Percentiles rank a stretch among this genome's conserved stretches.
Evolutionary conservation across 768 basidiomycete species (phyloP).

Genomic region (Collybia sp.): DNA sequence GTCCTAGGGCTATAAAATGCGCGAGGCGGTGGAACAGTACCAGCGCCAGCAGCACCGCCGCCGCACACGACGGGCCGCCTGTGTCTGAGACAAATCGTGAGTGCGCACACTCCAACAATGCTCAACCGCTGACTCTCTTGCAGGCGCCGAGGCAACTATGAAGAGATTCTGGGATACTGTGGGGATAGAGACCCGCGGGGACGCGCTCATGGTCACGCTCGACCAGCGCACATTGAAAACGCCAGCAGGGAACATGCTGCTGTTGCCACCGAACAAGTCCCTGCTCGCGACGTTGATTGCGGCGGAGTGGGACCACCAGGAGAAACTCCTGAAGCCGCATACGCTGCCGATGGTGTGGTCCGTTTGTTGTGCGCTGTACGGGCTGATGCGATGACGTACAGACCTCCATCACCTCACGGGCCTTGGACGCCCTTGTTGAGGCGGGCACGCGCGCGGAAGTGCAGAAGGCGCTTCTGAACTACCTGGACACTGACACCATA

Average conservation of each 20-base stretch:
- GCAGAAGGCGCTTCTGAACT: slow-evolving; percentile 65
- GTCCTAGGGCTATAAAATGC: too few relatives aligned
- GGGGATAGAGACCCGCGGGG: slow-evolving; percentile 56
- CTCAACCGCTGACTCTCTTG: slow-evolving; percentile 1
- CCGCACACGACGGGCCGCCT: slow-evolving; percentile 35
- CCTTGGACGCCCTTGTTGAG: slow-evolving; percentile 74
- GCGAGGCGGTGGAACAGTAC: too few relatives aligned
- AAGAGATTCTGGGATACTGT: slow-evolving; percentile 95
- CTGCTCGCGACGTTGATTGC: slow-evolving; percentile 84
- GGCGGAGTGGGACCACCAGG: slow-evolving; percentile 96
- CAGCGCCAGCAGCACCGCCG: too few relatives aligned
- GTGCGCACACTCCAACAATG: slow-evolving; percentile 10
- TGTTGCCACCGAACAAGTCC: slow-evolving; percentile 64
- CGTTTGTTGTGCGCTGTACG: too few relatives aligned
- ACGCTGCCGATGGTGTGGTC: slow-evolving; percentile 79
- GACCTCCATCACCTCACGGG: slow-evolving; percentile 91
- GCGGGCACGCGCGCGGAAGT: slow-evolving; percentile 55
- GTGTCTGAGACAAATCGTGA: slow-evolving; percentile 65
- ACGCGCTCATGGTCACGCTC: slow-evolving; percentile 60
- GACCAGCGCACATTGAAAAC: slow-evolving; percentile 87
- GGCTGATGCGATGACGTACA: slow-evolving; percentile 22
- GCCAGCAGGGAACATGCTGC: slow-evolving; percentile 71
- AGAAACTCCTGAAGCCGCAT: slow-evolving; percentile 79
- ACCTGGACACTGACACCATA: slow-evolving; percentile 93
- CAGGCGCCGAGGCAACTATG: slow-evolving; percentile 84